phyloP scores from a whole-genome alignment of 805 yeast genomes.

The Metschnikowia proteae region DNA sequence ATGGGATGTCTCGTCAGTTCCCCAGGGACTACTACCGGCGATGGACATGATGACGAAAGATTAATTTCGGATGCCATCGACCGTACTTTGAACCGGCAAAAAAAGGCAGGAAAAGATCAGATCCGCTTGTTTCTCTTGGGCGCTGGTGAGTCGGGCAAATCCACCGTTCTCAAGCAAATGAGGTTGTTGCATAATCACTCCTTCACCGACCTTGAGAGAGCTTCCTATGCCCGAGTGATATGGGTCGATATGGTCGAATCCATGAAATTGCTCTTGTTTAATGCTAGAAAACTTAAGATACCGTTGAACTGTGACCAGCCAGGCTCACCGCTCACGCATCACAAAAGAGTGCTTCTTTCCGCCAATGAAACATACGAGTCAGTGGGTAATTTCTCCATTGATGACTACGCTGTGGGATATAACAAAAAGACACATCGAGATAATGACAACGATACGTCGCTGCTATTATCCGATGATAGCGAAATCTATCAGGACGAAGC shows the following conservation, averaged over 20 bases:
- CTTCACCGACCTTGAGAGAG: constrained; percentile 72
- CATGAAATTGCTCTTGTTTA: constrained; percentile 72
- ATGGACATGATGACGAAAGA: constrained; percentile 51
- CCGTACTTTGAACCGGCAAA: constrained; percentile 50
- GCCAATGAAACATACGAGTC: constrained; percentile 34
- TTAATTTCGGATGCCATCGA: constrained; percentile 62
- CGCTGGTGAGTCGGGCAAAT: constrained; percentile 93
- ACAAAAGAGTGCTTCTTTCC: constrained; percentile 48
- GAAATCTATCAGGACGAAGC: constrained; percentile 1
- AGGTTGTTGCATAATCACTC: constrained; percentile 82
- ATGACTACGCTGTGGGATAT: constrained; percentile 17
- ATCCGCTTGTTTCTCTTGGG: constrained; percentile 78
- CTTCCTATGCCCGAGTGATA: constrained; percentile 78
- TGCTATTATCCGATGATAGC: constrained; percentile 13
- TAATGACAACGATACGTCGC: constrained; percentile 5
- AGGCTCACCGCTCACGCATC: constrained; percentile 40
- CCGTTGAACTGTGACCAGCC: constrained; percentile 62
- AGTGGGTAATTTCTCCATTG: constrained; percentile 10
- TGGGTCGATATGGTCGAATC: constrained; percentile 90
- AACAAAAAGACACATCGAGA: constrained; percentile 5
- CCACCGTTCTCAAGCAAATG: constrained; percentile 88
- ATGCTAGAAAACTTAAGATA: constrained; percentile 65
- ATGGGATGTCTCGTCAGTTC: constrained; percentile 76
- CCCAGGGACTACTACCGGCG: constrained; percentile 29
- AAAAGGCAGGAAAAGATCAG: constrained; percentile 52